Base-by-base conservation (phyloP, 495 filamentous ascomycete species). In the Melanomma pulvis-pyrius region DNA sequence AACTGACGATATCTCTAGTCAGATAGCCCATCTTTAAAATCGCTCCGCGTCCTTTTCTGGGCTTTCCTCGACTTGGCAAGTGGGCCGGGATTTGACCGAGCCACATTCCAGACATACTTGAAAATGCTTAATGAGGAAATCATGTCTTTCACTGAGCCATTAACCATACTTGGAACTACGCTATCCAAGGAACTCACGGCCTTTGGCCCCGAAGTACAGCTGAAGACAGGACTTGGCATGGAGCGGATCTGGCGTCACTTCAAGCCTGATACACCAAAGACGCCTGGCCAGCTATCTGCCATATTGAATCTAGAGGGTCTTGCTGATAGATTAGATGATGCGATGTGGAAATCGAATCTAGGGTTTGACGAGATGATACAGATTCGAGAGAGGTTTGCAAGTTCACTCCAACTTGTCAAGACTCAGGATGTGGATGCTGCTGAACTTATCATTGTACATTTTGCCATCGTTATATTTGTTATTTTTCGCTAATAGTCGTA, bases 221-320 rank as follows among this genome's bases (percentile, higher is more conserved):
- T 72, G 2, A 58, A 79, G 0, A 93, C 86, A 1, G 93, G 93
- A 1, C 81, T 92, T 19, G 87, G 86, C 65, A 96, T 98, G 91
- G 91, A 96, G 73, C 77, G 76, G 26, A 80, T 98, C 0, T 98
- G 94, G 94, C 82, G 82, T 39, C 67, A 76, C 0, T 85, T 93
- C 68, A 83, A 86, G 68, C 92, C 92, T 13, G 77, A 80, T 6
- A 86, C 90, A 4, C 81, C 86, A 25, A 72, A 78, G 22, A 83
- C 82, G 25, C 76, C 84, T 30, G 54, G 71, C 5, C 81, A 83
- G 34, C 75, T 90, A 48, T 61, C 76, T 13, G 78, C 82, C 7
- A 74, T 88, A 15, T 64, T 84, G 12, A 78, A 84, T 17, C 74
- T 96, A 71, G 88, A 93, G 73, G 74, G 74, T 2, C 83, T 94